Evolutionary conservation across 2,329 filamentous ascomycete genomes (phyloP).

Genomic region (Calonectria montana): DNA sequence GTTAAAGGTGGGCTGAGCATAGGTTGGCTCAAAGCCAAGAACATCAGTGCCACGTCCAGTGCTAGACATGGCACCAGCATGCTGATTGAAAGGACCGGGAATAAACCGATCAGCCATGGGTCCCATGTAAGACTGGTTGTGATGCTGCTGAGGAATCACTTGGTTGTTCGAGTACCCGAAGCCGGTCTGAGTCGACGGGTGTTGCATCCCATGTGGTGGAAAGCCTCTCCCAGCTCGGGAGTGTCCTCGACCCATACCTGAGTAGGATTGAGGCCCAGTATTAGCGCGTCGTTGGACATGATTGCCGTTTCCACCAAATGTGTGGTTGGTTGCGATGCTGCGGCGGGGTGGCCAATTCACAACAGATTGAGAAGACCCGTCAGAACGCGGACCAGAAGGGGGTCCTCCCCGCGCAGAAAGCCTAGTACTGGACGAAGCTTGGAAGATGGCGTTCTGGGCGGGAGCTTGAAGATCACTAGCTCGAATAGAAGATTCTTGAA

Average conservation of each 20-base stretch:
- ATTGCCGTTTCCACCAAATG: background rate
- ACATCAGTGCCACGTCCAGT: background rate
- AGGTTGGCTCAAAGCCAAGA: background rate
- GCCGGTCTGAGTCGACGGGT: background rate
- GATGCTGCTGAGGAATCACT: background rate
- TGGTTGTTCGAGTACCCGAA: background rate
- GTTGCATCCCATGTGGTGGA: background rate
- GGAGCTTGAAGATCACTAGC: background rate
- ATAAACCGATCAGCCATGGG: background rate
- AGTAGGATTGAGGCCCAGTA: background rate
- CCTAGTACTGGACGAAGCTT: background rate
- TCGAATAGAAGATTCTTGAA: background rate
- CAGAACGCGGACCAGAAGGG: background rate
- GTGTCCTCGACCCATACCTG: background rate
- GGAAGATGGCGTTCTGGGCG: background rate
- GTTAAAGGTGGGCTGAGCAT: background rate
- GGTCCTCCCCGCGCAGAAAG: too few relatives aligned
- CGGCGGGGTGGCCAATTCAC: background rate
- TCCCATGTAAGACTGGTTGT: background rate
- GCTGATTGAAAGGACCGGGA: background rate
- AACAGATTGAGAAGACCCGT: background rate
- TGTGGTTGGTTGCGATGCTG: background rate
- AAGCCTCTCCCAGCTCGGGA: background rate
- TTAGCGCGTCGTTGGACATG: background rate
- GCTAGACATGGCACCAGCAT: too few relatives aligned